A percentile compares a stretch with the other conserved stretches of the same genome.
Conservation (phyloP, 495 filamentous ascomycete species). For the Lentithecium fluviatile region DNA sequence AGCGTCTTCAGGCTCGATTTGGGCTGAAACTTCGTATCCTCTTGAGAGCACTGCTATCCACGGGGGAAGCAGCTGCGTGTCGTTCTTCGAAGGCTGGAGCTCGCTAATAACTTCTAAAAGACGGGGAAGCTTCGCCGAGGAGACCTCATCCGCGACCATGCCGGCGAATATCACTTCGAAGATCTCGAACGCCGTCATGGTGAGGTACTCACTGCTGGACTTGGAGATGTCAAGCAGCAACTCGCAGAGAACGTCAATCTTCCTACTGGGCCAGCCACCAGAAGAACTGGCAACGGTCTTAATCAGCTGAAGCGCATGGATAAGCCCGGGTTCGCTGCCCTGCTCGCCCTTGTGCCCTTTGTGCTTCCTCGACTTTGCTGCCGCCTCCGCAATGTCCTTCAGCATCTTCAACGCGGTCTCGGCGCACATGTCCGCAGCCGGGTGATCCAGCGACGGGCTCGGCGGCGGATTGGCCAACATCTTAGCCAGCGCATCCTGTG, state of each 20-base stretch:
- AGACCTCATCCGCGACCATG: constrained; percentile 73
- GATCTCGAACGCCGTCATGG: constrained; percentile 91
- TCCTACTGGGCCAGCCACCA: constrained; percentile 94
- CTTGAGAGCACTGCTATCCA: constrained; percentile 95
- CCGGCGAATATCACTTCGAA: constrained; percentile 94
- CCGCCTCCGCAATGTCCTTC: constrained; percentile 63
- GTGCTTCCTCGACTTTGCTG: constrained; percentile 67
- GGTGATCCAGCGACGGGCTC: constrained; percentile 87
- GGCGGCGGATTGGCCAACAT: constrained; percentile 81
- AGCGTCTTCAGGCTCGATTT: constrained; percentile 79
- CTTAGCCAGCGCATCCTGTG: constrained; percentile 82
- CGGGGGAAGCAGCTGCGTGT: constrained; percentile 87
- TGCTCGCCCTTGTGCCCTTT: constrained; percentile 47
- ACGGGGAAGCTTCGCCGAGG: constrained; percentile 82
- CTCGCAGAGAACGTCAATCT: constrained; percentile 88
- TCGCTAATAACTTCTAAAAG: constrained; percentile 85
- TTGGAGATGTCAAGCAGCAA: constrained; percentile 80
- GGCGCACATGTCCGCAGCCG: constrained; percentile 92
- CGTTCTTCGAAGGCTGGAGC: constrained; percentile 82
- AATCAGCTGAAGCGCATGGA: constrained; percentile 86
- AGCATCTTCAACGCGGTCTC: constrained; percentile 79
- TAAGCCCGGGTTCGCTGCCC: constrained; percentile 75
- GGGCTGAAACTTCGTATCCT: constrained; percentile 89
- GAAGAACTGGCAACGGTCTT: constrained; percentile 82
- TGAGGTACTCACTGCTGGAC: constrained; percentile 89